A percentile compares a stretch with the other conserved stretches of the same genome.
Conservation (phyloP, 148 eudicot genomes). For the Rheum nobile region DNA sequence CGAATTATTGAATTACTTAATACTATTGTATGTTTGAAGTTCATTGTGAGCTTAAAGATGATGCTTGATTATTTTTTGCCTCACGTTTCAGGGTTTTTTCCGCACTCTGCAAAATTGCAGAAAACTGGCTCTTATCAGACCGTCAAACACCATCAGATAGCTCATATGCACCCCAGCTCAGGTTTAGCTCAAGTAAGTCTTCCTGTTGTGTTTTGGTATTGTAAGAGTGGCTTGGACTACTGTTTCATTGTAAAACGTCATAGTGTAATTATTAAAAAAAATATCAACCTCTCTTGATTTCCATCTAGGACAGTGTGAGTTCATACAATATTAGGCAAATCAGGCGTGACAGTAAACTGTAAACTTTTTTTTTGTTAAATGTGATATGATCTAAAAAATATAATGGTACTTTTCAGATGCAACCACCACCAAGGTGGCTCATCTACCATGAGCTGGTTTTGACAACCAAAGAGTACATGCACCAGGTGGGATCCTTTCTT, state of each 20-base stretch:
- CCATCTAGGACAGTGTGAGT: not conserved
- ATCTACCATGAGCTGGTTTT: constrained; percentile 76
- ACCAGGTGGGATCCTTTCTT: constrained; percentile 32
- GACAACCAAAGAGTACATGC: constrained; percentile 88
- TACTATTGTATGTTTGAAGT: not conserved
- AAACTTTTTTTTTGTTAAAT: not conserved
- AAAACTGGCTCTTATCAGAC: constrained; percentile 87
- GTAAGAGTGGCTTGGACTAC: not conserved
- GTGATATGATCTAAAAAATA: not conserved
- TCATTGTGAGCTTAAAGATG: not conserved
- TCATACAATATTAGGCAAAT: not conserved
- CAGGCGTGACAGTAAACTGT: not conserved
- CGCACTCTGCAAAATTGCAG: constrained; percentile 78
- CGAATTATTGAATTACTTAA: not conserved
- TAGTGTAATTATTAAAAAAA: not conserved
- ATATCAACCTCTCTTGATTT: not conserved
- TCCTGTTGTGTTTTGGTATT: not conserved
- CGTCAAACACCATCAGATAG: constrained; percentile 88
- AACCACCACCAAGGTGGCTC: constrained; percentile 75
- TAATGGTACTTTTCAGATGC: constrained; percentile 23
- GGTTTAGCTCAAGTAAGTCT: constrained; percentile 72
- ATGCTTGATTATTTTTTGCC: constrained; percentile 1
- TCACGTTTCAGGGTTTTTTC: constrained; percentile 56
- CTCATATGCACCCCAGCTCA: constrained; percentile 82
- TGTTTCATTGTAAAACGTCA: not conserved